Base-by-base conservation (phyloP, 2,329 filamentous ascomycete species). In the Botryotinia globosa region DNA sequence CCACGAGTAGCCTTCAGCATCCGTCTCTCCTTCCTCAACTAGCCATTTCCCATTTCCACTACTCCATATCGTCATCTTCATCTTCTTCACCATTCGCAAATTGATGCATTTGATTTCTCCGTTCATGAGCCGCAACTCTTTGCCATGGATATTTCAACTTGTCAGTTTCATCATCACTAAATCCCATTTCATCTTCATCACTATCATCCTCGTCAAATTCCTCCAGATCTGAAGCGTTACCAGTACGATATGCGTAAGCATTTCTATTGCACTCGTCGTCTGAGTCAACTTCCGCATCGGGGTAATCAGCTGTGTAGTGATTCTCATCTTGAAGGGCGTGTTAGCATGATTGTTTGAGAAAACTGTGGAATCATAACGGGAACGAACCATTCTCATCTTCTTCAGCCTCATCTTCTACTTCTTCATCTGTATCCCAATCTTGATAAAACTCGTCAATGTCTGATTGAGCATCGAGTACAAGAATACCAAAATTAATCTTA, bases 231-330 rank as follows among this genome's bases (percentile, higher is more conserved):
- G 78, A 80, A 12, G 78, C 74, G 68, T 79, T 78, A 20, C 74
- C 73, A 25, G 83, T 87, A 61, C 85, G 84, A 78, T 86, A 90
- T 48, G 83, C 81, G 78, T 90, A 90, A 1, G 87, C 80, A 71
- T 88, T 85, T 16, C 84, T 83, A 61, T 85, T 87, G 74, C 85
- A 88, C 80, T 91, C 89, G 76, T 92, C 90, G 77, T 94, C 91
- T 25, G 89, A 90, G 62, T 89, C 90, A 22, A 94, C 86, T 80
- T 94, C 92, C 71, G 94, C 92, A 74, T 94, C 92, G 0, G 92
- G 92, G 77, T 94, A 94, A 80, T 94, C 92, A 71, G 91, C 90
- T 5, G 90, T 89, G 79, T 94, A 94, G 81, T 93, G 90, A 78
- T 93, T 91, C 80, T 94, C 92, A 51, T 92, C 91, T 90, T 74